Evolutionary conservation across 1,139 yeast species (phyloP).

Genomic region (Debaryomyces nepalensis): DNA sequence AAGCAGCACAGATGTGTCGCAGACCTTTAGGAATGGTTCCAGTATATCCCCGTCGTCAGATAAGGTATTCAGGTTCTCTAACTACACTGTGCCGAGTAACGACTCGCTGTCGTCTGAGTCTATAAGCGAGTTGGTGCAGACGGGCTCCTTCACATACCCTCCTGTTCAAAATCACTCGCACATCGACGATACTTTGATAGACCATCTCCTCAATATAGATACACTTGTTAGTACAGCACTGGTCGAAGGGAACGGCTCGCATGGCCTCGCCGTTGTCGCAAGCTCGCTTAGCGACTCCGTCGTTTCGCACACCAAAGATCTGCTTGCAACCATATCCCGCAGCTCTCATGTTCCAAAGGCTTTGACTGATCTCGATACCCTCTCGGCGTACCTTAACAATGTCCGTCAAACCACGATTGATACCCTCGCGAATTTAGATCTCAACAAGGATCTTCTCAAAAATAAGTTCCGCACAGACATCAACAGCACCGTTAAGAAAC

Average conservation of each 20-base stretch:
- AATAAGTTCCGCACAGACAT: slow-evolving; percentile 32
- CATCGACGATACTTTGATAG: slow-evolving; percentile 34
- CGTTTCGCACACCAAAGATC: slow-evolving; percentile 20
- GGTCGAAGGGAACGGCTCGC: no score
- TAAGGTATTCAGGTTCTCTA: slow-evolving; percentile 1
- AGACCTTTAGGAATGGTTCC: slow-evolving; percentile 4
- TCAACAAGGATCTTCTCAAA: slow-evolving; percentile 24
- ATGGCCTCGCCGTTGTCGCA: slow-evolving; percentile 1
- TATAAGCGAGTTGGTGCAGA: slow-evolving; percentile 16
- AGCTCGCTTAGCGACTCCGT: background rate
- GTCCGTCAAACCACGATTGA: slow-evolving; percentile 17
- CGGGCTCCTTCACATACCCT: slow-evolving; percentile 31
- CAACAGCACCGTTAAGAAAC: slow-evolving; percentile 31
- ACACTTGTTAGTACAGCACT: slow-evolving; percentile 23
- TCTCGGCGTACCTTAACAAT: slow-evolving; percentile 18
- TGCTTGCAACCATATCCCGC: slow-evolving; percentile 1
- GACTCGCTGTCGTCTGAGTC: slow-evolving; percentile 11
- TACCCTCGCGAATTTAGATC: slow-evolving; percentile 21
- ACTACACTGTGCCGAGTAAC: background rate
- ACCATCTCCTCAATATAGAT: slow-evolving; percentile 41
- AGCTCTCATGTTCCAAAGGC: background rate
- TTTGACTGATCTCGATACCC: slow-evolving; percentile 7
- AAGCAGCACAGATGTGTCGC: slow-evolving; percentile 16
- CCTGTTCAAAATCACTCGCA: slow-evolving; percentile 21
- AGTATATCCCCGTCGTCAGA: slow-evolving; percentile 6